Percentiles rank a stretch among this genome's conserved stretches.
These are phyloP conservation scores for Salvia splendens DNA, from an alignment of 257 asterid species.

Conservation along the genomic window DNA sequence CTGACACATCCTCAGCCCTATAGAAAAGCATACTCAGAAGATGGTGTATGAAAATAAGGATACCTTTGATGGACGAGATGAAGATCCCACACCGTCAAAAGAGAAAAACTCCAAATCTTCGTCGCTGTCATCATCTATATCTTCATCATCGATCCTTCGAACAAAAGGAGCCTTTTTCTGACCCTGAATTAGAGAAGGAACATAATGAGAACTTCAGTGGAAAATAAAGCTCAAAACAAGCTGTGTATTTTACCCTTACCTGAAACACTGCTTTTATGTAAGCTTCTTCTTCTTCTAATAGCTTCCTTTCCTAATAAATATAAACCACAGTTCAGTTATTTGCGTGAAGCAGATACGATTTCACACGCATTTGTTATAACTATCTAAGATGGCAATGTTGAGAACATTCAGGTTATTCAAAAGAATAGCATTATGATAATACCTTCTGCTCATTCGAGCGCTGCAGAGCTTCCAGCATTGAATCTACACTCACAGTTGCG, in stretches of 20 bases:
- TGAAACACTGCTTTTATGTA: slow-evolving; percentile 56
- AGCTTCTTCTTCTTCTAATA: slow-evolving; percentile 81
- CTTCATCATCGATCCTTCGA: slow-evolving; percentile 66
- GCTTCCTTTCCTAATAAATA: slow-evolving; percentile 51
- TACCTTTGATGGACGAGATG: slow-evolving; percentile 52
- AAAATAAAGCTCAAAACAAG: slow-evolving; percentile 16
- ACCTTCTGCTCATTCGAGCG: slow-evolving; percentile 61
- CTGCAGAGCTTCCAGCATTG: slow-evolving; percentile 83
- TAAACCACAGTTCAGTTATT: slow-evolving; percentile 5
- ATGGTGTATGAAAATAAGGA: background rate
- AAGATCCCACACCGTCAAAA: slow-evolving; percentile 34
- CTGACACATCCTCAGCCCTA: background rate
- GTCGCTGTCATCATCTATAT: slow-evolving; percentile 45
- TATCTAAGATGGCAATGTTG: too few relatives aligned
- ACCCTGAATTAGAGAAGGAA: slow-evolving; percentile 44
- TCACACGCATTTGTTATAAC: background rate
- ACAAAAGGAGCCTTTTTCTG: slow-evolving; percentile 40
- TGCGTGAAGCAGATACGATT: background rate
- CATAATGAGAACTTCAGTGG: slow-evolving; percentile 1
- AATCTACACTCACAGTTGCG: slow-evolving; percentile 81
- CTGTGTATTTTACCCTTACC: slow-evolving; percentile 33
- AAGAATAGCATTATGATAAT: slow-evolving; percentile 9
- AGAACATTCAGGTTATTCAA: too few relatives aligned
- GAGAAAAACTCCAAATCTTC: slow-evolving; percentile 33
- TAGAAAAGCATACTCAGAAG: background rate